Conservation (phyloP, 345 rosid genomes). For the Odontarrhena argentea region DNA sequence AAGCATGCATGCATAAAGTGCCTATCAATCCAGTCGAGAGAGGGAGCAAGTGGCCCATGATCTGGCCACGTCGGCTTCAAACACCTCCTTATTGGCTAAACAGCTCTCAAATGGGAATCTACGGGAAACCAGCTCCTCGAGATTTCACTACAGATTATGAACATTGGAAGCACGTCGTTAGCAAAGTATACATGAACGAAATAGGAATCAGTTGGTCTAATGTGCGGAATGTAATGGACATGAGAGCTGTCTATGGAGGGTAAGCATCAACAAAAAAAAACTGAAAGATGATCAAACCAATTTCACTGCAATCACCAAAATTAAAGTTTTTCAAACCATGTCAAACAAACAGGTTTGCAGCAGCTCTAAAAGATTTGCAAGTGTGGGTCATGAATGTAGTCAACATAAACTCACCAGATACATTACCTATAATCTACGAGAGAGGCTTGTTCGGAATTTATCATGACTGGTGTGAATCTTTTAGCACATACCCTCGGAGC, state of each 20-base stretch:
- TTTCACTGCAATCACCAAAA: neutral
- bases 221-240: slow-evolving; percentile 90
- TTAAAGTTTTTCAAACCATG: neutral
- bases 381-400: slow-evolving; percentile 90
- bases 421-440: slow-evolving; percentile 87
- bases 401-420: slow-evolving; percentile 77
- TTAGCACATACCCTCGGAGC: slow-evolving; percentile 78
- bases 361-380: slow-evolving; percentile 71
- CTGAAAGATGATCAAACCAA: neutral
- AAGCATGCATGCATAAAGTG: slow-evolving; percentile 75
- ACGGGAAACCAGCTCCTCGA: slow-evolving; percentile 82
- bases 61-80: slow-evolving; percentile 72
- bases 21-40: slow-evolving; percentile 54
- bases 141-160: slow-evolving; percentile 73
- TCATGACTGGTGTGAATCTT: slow-evolving; percentile 96
- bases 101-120: slow-evolving; percentile 89
- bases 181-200: slow-evolving; percentile 64
- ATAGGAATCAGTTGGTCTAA: slow-evolving; percentile 82
- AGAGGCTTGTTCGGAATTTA: slow-evolving; percentile 88
- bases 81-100: slow-evolving; percentile 80
- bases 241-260: slow-evolving; percentile 97
- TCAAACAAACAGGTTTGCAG: slow-evolving; percentile 65
- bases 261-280: slow-evolving; percentile 31
- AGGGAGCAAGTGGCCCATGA: slow-evolving; percentile 74
- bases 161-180: slow-evolving; percentile 81